Conservation (phyloP, 2,329 filamentous ascomycete species). For the Penicillium sp. region DNA sequence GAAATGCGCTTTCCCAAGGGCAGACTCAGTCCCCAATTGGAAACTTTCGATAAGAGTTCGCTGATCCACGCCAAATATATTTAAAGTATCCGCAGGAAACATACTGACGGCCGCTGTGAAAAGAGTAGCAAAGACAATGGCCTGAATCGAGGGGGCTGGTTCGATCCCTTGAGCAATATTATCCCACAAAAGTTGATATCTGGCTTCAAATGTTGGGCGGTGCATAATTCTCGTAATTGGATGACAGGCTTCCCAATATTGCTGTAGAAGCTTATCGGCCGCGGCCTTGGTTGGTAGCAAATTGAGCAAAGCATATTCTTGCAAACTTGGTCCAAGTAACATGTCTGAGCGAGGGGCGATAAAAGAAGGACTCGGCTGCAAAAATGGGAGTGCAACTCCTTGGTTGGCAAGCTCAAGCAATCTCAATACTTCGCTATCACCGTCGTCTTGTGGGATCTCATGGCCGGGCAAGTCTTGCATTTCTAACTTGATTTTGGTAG, state of each 20-base stretch:
- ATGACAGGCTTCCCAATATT: slow-evolving; percentile 67
- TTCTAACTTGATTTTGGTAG: slow-evolving; percentile 18
- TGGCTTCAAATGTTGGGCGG: slow-evolving; percentile 60
- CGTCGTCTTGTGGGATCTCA: background rate
- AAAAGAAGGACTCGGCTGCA: slow-evolving; percentile 63
- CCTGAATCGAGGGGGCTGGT: slow-evolving; percentile 61
- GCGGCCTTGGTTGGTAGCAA: slow-evolving; percentile 57
- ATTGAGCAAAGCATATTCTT: slow-evolving; percentile 52
- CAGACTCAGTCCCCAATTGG: slow-evolving; percentile 63
- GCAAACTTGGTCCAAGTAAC: slow-evolving; percentile 56
- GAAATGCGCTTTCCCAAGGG: slow-evolving; percentile 66
- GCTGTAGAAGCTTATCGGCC: slow-evolving; percentile 60
- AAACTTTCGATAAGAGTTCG: slow-evolving; percentile 58
- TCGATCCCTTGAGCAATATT: slow-evolving; percentile 57
- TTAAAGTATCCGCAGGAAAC: slow-evolving; percentile 50
- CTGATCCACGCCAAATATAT: slow-evolving; percentile 56
- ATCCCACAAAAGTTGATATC: slow-evolving; percentile 64
- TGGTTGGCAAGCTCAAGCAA: slow-evolving; percentile 12
- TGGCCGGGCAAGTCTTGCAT: background rate
- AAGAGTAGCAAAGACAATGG: slow-evolving; percentile 65
- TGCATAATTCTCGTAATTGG: slow-evolving; percentile 66
- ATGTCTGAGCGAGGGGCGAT: slow-evolving; percentile 65
- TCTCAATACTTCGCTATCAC: slow-evolving; percentile 4
- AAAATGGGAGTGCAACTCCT: slow-evolving; percentile 40
- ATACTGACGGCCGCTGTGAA: slow-evolving; percentile 68